phyloP scores from a whole-genome alignment of 2,329 filamentous ascomycete genomes.

The Colletotrichum echinochloae region DNA sequence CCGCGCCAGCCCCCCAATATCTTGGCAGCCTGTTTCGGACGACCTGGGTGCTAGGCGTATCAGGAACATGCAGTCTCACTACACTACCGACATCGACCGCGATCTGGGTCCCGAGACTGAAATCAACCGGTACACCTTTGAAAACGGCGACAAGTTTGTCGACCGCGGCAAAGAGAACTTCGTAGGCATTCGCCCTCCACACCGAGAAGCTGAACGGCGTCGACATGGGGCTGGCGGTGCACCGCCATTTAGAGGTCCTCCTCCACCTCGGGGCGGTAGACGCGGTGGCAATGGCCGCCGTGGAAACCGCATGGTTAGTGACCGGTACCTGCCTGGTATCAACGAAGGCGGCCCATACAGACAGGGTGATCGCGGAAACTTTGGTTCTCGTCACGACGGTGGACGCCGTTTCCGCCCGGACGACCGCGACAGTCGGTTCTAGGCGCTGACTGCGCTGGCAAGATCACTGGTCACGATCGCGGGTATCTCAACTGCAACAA shows the following conservation, averaged over 20 bases:
- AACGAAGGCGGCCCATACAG: constrained; percentile 40
- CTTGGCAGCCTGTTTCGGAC: constrained; percentile 70
- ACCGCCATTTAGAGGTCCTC: constrained; percentile 22
- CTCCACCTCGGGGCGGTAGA: constrained; percentile 10
- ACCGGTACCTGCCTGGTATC: constrained; percentile 50
- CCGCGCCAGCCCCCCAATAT: constrained; percentile 55
- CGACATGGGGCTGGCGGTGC: constrained; percentile 45
- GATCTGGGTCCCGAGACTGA: constrained; percentile 60
- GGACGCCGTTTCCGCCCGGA: constrained; percentile 37
- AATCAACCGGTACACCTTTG: constrained; percentile 80
- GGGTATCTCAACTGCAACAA: not conserved
- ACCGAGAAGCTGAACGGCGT: constrained; percentile 60
- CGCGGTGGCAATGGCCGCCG: constrained; percentile 48
- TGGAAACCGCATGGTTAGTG: constrained; percentile 46
- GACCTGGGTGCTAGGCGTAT: constrained; percentile 74
- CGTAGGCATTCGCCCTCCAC: constrained; percentile 71
- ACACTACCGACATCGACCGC: constrained; percentile 55
- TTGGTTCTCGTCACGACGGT: constrained; percentile 42
- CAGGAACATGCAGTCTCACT: constrained; percentile 64
- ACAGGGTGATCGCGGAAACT: constrained; percentile 43
- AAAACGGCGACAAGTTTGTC: constrained; percentile 73
- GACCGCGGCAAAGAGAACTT: constrained; percentile 80
- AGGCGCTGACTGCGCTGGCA: not conserved
- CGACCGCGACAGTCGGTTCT: constrained; percentile 36
- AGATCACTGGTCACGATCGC: not conserved